phyloP scores from a whole-genome alignment of 345 rosid genomes.

The Cardamine chenopodiifolia region DNA sequence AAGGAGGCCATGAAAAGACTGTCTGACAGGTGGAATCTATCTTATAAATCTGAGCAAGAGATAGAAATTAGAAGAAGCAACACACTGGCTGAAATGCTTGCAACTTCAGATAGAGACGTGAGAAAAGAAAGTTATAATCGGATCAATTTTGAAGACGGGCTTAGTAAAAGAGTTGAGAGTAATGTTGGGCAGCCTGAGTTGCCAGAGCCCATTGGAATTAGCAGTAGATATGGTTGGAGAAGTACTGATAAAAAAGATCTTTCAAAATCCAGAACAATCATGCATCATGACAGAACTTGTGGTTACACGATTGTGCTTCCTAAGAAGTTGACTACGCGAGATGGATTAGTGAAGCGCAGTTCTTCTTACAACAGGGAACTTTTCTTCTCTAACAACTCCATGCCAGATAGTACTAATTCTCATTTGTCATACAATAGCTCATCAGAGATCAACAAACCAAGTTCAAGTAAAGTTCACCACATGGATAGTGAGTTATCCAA shows the following conservation, averaged over 20 bases:
- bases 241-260: not conserved
- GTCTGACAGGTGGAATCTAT: not conserved
- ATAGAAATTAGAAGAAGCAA: not conserved
- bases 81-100: not conserved
- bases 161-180: not conserved
- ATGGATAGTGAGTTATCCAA: not conserved
- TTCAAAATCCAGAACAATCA: not conserved
- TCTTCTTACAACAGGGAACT: not conserved
- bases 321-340: not conserved
- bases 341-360: not conserved
- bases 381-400: not conserved
- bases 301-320: not conserved
- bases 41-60: not conserved
- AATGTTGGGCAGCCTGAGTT: not conserved
- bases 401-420: not conserved
- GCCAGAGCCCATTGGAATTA: not conserved
- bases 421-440: not conserved
- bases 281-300: not conserved
- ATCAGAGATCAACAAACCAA: not conserved
- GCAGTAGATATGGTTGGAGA: not conserved
- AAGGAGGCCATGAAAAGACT: not conserved
- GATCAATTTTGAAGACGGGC: not conserved
- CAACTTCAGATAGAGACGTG: not conserved
- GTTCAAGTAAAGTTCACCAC: not conserved
- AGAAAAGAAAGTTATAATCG: not conserved